Conservation (phyloP, 768 basidiomycete genomes). For the Boletellus ananas region DNA sequence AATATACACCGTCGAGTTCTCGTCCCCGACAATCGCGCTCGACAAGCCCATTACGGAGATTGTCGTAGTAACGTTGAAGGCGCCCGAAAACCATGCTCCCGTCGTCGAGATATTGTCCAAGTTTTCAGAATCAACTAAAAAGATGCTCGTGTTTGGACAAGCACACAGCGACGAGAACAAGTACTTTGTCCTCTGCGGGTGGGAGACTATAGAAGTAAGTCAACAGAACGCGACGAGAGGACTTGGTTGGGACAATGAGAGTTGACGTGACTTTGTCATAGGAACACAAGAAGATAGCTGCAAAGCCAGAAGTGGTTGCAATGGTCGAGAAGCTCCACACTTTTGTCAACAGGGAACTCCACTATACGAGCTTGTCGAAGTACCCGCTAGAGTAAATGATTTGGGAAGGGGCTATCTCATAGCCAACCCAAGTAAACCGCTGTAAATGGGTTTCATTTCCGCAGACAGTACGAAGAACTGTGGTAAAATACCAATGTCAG, state of each 20-base stretch:
- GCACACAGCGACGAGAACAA: conserved; percentile 19
- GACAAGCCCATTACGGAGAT: conserved; percentile 23
- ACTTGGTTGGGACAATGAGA: too few relatives aligned
- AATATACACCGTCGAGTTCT: conserved; percentile 23
- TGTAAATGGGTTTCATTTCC: too few relatives aligned
- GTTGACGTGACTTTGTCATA: neutral
- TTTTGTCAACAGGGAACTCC: conserved; percentile 12
- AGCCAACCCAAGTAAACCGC: too few relatives aligned
- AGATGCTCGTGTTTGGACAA: conserved; percentile 19
- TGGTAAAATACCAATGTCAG: too few relatives aligned
- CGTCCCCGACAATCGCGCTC: conserved; percentile 10
- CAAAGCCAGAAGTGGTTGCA: conserved; percentile 6
- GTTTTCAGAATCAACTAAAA: conserved; percentile 9
- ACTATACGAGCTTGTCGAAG: conserved; percentile 8
- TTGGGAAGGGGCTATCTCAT: too few relatives aligned
- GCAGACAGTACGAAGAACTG: too few relatives aligned
- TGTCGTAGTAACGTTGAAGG: conserved; percentile 16
- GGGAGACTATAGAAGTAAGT: conserved; percentile 25
- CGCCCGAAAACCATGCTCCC: conserved; percentile 17
- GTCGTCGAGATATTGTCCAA: conserved; percentile 11
- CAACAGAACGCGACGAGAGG: neutral
- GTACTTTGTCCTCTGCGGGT: conserved; percentile 18
- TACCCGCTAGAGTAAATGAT: neutral
- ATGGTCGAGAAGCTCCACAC: conserved; percentile 7
- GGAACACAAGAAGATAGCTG: conserved; percentile 12